phyloP scores from a whole-genome alignment of 2,329 filamentous ascomycete genomes.

The Colletotrichum lindemuthianum region DNA sequence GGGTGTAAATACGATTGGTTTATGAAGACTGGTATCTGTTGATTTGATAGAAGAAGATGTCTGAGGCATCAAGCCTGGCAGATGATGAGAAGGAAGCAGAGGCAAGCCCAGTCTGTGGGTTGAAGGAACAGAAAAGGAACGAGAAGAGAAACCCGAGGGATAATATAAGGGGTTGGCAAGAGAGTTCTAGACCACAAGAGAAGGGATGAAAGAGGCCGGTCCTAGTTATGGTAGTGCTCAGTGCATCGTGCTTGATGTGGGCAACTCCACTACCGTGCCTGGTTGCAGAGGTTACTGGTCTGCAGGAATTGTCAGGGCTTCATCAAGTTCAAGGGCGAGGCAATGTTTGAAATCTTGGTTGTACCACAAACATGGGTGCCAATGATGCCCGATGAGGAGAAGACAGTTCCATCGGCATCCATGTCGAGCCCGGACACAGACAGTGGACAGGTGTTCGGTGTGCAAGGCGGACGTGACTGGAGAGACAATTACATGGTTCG shows the following conservation, averaged over 20 bases:
- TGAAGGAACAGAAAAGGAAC: not conserved
- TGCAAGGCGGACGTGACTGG: not conserved
- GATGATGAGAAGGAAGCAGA: slow-evolving; percentile 7
- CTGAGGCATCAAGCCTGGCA: slow-evolving; percentile 31
- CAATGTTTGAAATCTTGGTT: too few species aligned
- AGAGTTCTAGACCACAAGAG: not conserved
- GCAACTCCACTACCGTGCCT: slow-evolving; percentile 1
- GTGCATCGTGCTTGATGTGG: not conserved
- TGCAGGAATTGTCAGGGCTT: not conserved
- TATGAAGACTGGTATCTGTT: not conserved
- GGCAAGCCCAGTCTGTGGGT: slow-evolving; percentile 17
- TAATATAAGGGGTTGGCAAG: not conserved
- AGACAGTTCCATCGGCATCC: too few species aligned
- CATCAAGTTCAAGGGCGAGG: too few species aligned
- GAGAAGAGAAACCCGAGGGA: not conserved
- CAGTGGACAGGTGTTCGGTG: not conserved
- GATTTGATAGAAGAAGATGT: not conserved
- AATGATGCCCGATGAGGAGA: too few species aligned
- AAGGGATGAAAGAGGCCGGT: slow-evolving; percentile 6
- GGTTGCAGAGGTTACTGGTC: slow-evolving; percentile 2
- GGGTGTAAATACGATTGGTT: too few species aligned
- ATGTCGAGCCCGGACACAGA: too few species aligned
- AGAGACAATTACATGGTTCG: not conserved
- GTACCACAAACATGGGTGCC: too few species aligned
- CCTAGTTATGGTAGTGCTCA: slow-evolving; percentile 18